Conservation (phyloP, 352 stramenopile species). For the Detonula confervacea region DNA sequence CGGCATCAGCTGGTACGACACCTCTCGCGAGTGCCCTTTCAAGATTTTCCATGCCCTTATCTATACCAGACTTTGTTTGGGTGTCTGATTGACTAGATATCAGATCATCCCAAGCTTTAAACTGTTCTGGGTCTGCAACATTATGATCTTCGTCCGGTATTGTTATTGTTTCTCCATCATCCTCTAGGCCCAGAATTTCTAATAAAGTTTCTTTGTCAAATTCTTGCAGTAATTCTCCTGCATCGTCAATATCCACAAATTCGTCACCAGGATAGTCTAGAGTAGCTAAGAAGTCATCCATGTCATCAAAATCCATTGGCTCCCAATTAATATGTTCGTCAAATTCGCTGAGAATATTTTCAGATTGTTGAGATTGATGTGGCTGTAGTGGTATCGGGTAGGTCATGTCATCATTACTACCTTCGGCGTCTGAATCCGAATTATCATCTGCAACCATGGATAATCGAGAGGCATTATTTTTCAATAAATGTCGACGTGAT, state of each 20-base stretch:
- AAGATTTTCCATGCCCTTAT: conserved; percentile 54
- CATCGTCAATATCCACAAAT: conserved; percentile 45
- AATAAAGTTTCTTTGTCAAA: conserved; percentile 53
- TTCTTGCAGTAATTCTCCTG: conserved; percentile 51
- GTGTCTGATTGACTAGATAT: conserved; percentile 6
- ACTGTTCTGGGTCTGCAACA: conserved; percentile 25
- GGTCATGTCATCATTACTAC: conserved; percentile 11
- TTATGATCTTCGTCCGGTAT: conserved; percentile 31
- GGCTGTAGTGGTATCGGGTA: not conserved
- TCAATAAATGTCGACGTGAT: not conserved
- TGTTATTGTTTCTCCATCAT: conserved; percentile 32
- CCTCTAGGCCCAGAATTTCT: conserved; percentile 47
- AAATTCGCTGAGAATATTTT: conserved; percentile 50
- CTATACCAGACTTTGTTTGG: conserved; percentile 17
- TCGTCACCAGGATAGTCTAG: conserved; percentile 43
- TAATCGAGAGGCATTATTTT: conserved; percentile 3
- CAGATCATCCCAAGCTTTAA: conserved; percentile 31
- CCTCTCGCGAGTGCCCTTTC: conserved; percentile 72
- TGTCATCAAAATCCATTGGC: conserved; percentile 43
- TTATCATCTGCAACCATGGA: conserved; percentile 12
- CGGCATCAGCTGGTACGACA: conserved; percentile 75
- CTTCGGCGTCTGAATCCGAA: conserved; percentile 9
- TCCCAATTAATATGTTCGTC: conserved; percentile 51
- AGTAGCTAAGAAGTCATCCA: conserved; percentile 44
- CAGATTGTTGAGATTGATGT: conserved; percentile 40